These are phyloP conservation scores for Pachysandra terminalis DNA, from an alignment of 164 flowering plant genomes.

Conservation along the genomic window DNA sequence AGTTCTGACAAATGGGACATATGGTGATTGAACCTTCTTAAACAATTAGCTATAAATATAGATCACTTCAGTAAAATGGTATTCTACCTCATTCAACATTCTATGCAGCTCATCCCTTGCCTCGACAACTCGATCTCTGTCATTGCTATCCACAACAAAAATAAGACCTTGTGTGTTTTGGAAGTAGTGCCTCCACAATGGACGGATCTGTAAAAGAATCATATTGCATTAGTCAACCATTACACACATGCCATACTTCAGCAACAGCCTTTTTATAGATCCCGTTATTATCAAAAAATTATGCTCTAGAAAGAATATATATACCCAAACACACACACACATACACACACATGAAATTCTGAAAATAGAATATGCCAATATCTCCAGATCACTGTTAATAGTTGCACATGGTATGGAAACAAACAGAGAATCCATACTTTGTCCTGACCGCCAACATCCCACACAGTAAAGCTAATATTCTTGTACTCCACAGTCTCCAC, in stretches of 20 bases:
- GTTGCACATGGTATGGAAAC: neutral
- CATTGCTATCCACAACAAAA: slow-evolving; percentile 97
- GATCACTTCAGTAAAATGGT: neutral
- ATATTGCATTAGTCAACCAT: slow-evolving; percentile 2
- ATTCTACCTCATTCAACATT: slow-evolving; percentile 89
- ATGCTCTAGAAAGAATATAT: neutral
- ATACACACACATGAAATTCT: too few relatives aligned
- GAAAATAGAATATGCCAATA: too few relatives aligned
- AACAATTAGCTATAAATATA: neutral
- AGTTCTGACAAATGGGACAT: neutral
- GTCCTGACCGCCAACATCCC: slow-evolving; percentile 99
- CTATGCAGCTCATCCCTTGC: slow-evolving; percentile 96
- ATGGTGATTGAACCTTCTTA: neutral
- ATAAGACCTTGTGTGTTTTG: slow-evolving; percentile 97
- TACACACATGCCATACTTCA: neutral
- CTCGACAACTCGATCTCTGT: slow-evolving; percentile 92
- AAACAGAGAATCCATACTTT: slow-evolving; percentile 43
- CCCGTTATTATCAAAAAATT: neutral
- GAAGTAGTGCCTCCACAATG: slow-evolving; percentile 99
- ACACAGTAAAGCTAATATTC: slow-evolving; percentile 95
- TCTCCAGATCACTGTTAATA: neutral
- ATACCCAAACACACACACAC: too few relatives aligned
- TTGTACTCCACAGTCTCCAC: slow-evolving; percentile 96
- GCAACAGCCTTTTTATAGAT: neutral
- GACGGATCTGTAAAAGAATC: slow-evolving; percentile 66